Base-by-base conservation (phyloP, 2,329 filamentous ascomycete species). In the Onygenales sp. region DNA sequence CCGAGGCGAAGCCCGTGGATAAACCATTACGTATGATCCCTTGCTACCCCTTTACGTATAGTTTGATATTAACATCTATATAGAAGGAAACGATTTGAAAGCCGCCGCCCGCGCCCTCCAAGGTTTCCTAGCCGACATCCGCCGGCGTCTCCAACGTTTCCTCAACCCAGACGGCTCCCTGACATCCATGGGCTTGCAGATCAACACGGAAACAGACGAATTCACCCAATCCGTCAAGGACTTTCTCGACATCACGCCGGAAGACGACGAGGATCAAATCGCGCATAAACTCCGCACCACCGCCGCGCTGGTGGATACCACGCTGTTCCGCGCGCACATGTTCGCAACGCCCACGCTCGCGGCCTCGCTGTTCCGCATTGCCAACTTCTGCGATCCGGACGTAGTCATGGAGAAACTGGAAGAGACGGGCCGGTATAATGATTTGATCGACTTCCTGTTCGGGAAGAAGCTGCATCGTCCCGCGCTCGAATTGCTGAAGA, bases 371-470 rank as follows among this genome's bases (percentile, higher is more conserved):
- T 97, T 98, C 73, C 89, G 93, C 27, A 88, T 97, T 50, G 86
- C 91, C 65, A 98, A 98, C 67, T 97, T 96, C 66, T 97, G 93
- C 68, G 92, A 98, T 62, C 92, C 93, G 0, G 86, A 88, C 33
- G 93, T 97, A 2, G 92, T 98, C 21, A 93, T 95, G 65, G 88
- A 95, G 68, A 90, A 90, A 62, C 75, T 98, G 4, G 83, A 95
- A 55, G 88, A 95, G 66, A 88, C 85, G 42, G 87, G 87, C 54
- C 83, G 91, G 34, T 96, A 95, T 69, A 92, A 86, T 50, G 92
- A 97, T 70, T 76, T 98, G 1, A 90, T 98, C n/a, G 92, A 97
- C 67, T 98, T 98, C 66, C 84, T 97, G 60, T 89, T 94, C 63
- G 93, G 93, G 58, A 98, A 98, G 73, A 91, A 86, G 67, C 78